A percentile compares a stretch with the other conserved stretches of the same genome.
phyloP scores from a whole-genome alignment of 1,284 basidiomycete genomes.

The Abortiporus biennis region DNA sequence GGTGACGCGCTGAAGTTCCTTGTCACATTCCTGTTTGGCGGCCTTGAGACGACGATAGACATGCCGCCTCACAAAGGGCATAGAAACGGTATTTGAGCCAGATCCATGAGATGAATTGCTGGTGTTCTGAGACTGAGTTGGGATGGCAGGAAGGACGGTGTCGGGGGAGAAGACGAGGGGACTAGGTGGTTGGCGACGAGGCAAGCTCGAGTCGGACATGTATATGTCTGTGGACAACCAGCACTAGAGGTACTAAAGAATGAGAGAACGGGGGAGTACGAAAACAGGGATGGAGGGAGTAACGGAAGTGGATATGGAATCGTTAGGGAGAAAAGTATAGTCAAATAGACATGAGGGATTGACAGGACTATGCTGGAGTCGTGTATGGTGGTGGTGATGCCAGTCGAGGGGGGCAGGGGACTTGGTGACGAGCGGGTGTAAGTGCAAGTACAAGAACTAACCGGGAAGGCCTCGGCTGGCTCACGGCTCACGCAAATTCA shows the following conservation, averaged over 20 bases:
- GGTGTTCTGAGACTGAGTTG: slow-evolving; percentile 34
- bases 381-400: slow-evolving; percentile 10
- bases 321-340: slow-evolving; percentile 19
- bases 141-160: slow-evolving; percentile 45
- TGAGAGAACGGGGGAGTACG: slow-evolving; percentile 2
- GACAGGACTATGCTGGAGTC: slow-evolving; percentile 14
- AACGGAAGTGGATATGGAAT: slow-evolving; percentile 8
- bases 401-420: slow-evolving; percentile 7
- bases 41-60: slow-evolving; percentile 89
- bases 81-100: slow-evolving; percentile 69
- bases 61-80: slow-evolving; percentile 91
- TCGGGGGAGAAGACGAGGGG: slow-evolving; percentile 74
- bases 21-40: slow-evolving; percentile 95
- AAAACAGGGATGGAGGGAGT: slow-evolving; percentile 9
- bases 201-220: slow-evolving; percentile 58
- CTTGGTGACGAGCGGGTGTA: slow-evolving; percentile 9
- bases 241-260: slow-evolving; percentile 7
- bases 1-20: slow-evolving; percentile 88
- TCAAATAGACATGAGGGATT: slow-evolving; percentile 29
- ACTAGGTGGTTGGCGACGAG: slow-evolving; percentile 66
- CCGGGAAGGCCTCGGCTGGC: too few relatives aligned
- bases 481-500: too few relatives aligned
- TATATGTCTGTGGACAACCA: slow-evolving; percentile 19
- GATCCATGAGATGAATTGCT: slow-evolving; percentile 39
- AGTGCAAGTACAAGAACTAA: too few relatives aligned